Percentiles rank a stretch among this genome's conserved stretches.
Conservation (phyloP, 2,329 filamentous ascomycete species). For the Colletotrichum sp. region DNA sequence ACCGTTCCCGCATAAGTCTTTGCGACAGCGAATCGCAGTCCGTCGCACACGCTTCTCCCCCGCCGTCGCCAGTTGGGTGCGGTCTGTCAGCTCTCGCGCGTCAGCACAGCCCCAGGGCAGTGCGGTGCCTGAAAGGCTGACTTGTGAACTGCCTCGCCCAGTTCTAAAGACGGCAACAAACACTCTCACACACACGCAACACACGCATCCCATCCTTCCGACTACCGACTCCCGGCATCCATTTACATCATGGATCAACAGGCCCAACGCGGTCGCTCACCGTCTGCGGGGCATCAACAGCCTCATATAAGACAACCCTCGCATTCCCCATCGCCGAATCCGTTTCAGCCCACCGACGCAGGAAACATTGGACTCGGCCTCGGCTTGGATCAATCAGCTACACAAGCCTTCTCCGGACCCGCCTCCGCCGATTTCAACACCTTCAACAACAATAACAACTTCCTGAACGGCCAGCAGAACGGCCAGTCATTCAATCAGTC, state of each 20-base stretch:
- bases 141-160: conserved; percentile 48
- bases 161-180: conserved; percentile 39
- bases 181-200: not conserved
- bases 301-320: conserved; percentile 69
- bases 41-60: conserved; percentile 5
- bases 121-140: conserved; percentile 49
- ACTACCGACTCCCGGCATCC: conserved; percentile 7
- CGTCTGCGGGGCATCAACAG: conserved; percentile 61
- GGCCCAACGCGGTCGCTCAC: conserved; percentile 60
- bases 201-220: conserved; percentile 20
- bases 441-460: conserved; percentile 52
- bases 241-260: conserved; percentile 45
- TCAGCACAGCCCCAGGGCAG: conserved; percentile 47
- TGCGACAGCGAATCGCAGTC: conserved; percentile 13
- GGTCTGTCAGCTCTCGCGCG: conserved; percentile 31
- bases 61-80: conserved; percentile 21
- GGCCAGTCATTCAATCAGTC: conserved; percentile 42
- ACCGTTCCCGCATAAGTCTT: conserved; percentile 4
- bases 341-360: conserved; percentile 51
- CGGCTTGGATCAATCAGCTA: conserved; percentile 56
- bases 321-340: conserved; percentile 67
- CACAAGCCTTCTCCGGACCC: conserved; percentile 43
- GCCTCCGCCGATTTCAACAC: conserved; percentile 50
- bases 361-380: conserved; percentile 61
- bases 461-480: conserved; percentile 53